A percentile compares a stretch with the other conserved stretches of the same genome.
These are phyloP conservation scores for Dichotomopilus funicola DNA, from an alignment of 2,329 filamentous ascomycete genomes.

Conservation along the genomic window DNA sequence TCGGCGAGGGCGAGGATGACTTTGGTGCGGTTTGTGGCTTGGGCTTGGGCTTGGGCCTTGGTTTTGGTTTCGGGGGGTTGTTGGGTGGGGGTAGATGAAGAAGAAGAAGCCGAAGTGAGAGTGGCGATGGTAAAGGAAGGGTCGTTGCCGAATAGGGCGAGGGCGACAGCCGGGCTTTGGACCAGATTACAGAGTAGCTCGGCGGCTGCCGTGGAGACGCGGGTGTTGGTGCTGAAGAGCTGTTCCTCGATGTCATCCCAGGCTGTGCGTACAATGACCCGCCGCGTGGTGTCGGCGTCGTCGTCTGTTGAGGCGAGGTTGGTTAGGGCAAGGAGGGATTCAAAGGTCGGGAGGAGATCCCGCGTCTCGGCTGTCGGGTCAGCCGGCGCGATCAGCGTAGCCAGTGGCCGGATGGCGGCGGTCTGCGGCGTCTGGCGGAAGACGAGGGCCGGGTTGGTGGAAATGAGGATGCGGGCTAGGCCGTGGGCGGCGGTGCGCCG, in stretches of 20 bases:
- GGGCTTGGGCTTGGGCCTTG: slow-evolving; percentile 19
- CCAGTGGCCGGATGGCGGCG: slow-evolving; percentile 75
- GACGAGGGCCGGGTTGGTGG: slow-evolving; percentile 74
- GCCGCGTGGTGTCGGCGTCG: slow-evolving; percentile 58
- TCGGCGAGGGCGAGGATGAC: slow-evolving; percentile 84
- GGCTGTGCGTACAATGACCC: slow-evolving; percentile 63
- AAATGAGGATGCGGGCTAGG: slow-evolving; percentile 78
- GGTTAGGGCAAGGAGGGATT: slow-evolving; percentile 83
- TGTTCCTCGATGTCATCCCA: slow-evolving; percentile 79
- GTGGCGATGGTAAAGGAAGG: slow-evolving; percentile 26
- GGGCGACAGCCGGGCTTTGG: slow-evolving; percentile 54
- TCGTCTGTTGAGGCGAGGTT: slow-evolving; percentile 82
- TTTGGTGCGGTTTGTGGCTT: slow-evolving; percentile 68
- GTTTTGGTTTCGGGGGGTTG: no score
- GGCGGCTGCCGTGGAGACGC: slow-evolving; percentile 74
- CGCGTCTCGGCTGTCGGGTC: slow-evolving; percentile 57
- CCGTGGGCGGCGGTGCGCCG: slow-evolving; percentile 67
- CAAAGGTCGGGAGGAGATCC: slow-evolving; percentile 83
- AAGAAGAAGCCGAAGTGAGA: no score
- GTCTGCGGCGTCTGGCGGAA: slow-evolving; percentile 73
- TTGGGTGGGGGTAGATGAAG: no score
- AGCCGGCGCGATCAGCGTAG: slow-evolving; percentile 60
- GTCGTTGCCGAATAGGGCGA: slow-evolving; percentile 62
- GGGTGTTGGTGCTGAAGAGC: slow-evolving; percentile 66
- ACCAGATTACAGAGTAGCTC: slow-evolving; percentile 91